These are phyloP conservation scores for Coemansia sp. DNA, from an alignment of 192 early-diverging fungal genomes.

Conservation along the genomic window DNA sequence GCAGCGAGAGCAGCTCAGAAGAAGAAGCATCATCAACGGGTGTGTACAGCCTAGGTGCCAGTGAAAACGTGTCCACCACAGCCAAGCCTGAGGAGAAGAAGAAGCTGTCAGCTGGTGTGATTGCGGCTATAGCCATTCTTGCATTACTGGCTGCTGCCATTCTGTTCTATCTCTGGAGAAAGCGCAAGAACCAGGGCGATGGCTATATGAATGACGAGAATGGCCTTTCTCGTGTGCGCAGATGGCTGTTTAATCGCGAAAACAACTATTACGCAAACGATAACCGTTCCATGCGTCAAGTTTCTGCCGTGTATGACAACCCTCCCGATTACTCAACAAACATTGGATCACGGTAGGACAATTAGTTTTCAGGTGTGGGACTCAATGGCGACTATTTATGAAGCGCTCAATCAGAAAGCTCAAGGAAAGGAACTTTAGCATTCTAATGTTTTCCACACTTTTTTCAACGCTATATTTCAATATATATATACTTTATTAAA, in stretches of 20 bases:
- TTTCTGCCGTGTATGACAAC: background rate
- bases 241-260: constrained; percentile 4
- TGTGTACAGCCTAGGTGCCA: background rate
- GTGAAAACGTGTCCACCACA: background rate
- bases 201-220: background rate
- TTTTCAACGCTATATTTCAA: too few species aligned
- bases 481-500: too few species aligned
- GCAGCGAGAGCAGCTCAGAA: background rate
- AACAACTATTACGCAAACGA: background rate
- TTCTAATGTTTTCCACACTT: too few species aligned
- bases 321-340: background rate
- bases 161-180: constrained; percentile 11
- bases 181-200: background rate
- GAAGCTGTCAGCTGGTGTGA: constrained; percentile 1
- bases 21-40: background rate
- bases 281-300: too few species aligned
- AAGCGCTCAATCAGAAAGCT: too few species aligned
- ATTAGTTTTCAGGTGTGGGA: too few species aligned
- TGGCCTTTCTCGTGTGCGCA: background rate
- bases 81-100: background rate
- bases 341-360: too few species aligned
- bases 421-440: too few species aligned
- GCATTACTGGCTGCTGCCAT: background rate
- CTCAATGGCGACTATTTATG: too few species aligned
- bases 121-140: constrained; percentile 1